Base-by-base conservation (phyloP, 75 land plant species). In the Sequoiadendron giganteum region DNA sequence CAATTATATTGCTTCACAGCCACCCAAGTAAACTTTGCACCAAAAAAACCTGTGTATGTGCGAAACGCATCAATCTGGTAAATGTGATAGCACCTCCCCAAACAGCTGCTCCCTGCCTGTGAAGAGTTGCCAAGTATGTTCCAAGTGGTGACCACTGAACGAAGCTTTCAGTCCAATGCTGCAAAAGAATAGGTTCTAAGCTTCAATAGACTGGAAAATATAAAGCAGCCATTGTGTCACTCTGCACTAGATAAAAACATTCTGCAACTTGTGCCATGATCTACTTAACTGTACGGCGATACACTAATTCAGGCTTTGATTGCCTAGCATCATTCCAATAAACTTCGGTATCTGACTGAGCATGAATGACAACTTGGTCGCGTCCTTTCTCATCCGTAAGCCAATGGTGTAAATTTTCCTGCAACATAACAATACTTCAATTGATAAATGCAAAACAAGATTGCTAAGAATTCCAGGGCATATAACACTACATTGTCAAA, bases 141-240 rank as follows among this genome's bases (percentile, higher is more conserved):
- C 98, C 99, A 38, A 97, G 89, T 3, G 99, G 95, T 56, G 98
- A 97, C 99, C 99, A 97, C 90, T 97, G 97, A 70, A 94, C 94
- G 90, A 90, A 96, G 89, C 96, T 95, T 87, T 97, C 97, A 36
- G 98, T 97, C 99, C 99, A 97, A 87, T 83, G 93, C 98, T 97
- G 95, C 89, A 75, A 87, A 39, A 54, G 68, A 83, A 86, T 48
- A 49, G n/a, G 38, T 28, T 14, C 7, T 47, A 85, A 8, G 85
- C 36, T 54, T 85, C 49, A 47, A 28, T 54, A 87, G 73, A 47
- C 73, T 54, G 48, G 21, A 72, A 45, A 81, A 45, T 9, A 81
- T 40, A 48, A 48, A 4, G n/a, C 1, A 8, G 45, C 8, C 47
- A 38, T 45, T 25, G 45, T 43, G 47, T 42, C 28, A 58, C 65